These are phyloP conservation scores for Lotmaria passim DNA, from an alignment of 208 protist genomes.

Conservation along the genomic window DNA sequence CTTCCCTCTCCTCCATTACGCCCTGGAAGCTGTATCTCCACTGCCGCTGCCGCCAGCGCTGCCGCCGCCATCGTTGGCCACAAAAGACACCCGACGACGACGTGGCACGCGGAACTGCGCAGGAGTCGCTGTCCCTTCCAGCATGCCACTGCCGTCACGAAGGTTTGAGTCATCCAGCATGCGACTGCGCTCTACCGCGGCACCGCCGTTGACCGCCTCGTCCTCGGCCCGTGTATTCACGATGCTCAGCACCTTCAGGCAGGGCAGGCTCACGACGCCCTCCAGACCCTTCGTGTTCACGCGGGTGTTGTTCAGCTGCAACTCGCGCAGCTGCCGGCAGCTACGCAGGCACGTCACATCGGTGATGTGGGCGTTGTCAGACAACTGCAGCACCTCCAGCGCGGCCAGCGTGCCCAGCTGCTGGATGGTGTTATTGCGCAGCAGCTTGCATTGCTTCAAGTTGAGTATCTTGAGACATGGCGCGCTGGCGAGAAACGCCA, in stretches of 20 bases:
- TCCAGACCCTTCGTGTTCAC: conserved; percentile 45
- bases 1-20: too few relatives aligned
- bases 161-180: conserved; percentile 30
- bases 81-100: conserved; percentile 48
- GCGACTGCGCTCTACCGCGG: conserved; percentile 10
- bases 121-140: conserved; percentile 39
- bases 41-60: too few relatives aligned
- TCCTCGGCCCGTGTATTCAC: conserved; percentile 56
- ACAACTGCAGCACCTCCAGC: conserved; percentile 59
- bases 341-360: conserved; percentile 45
- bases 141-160: conserved; percentile 37
- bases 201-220: conserved; percentile 19
- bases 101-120: conserved; percentile 52
- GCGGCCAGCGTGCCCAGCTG: conserved; percentile 25
- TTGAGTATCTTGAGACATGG: conserved; percentile 32
- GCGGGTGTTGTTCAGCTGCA: conserved; percentile 50
- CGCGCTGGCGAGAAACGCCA: conserved; percentile 51
- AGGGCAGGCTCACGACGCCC: conserved; percentile 36
- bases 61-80: conserved; percentile 26
- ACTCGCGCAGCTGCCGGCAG: conserved; percentile 41
- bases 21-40: too few relatives aligned
- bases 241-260: conserved; percentile 51
- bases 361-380: conserved; percentile 50
- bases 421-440: conserved; percentile 37
- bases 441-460: conserved; percentile 46